phyloP scores from a whole-genome alignment of 495 filamentous ascomycete species.

The Neurospora sp. region DNA sequence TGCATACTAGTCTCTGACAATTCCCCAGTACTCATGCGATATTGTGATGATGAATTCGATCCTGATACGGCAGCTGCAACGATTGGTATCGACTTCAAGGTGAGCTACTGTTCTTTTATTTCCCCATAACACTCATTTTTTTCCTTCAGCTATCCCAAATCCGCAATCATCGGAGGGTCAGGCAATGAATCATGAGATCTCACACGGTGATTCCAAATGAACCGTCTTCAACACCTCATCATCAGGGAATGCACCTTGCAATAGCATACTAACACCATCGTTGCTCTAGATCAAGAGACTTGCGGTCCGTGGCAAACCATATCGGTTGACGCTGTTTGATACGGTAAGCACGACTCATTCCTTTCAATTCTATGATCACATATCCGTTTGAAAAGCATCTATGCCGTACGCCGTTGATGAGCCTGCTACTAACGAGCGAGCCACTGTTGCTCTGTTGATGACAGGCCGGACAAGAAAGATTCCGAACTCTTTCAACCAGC shows the following conservation, averaged over 20 bases:
- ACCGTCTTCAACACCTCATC: background rate
- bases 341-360: constrained; percentile 30
- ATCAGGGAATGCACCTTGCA: background rate
- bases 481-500: constrained; percentile 49
- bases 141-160: background rate
- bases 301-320: constrained; percentile 42
- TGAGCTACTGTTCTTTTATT: constrained; percentile 8
- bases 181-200: background rate
- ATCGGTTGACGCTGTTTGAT: constrained; percentile 49
- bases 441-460: background rate
- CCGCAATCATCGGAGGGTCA: background rate
- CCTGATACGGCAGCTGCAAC: constrained; percentile 47
- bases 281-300: constrained; percentile 32
- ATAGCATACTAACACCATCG: background rate
- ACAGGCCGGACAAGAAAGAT: constrained; percentile 46
- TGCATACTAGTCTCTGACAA: background rate
- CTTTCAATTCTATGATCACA: background rate
- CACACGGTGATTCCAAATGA: background rate
- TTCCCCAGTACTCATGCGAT: constrained; percentile 16
- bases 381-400: background rate
- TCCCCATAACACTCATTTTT: background rate
- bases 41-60: constrained; percentile 54
- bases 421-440: background rate
- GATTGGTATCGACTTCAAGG: constrained; percentile 54
- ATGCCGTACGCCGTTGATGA: background rate